Evolutionary conservation across 192 early-diverging fungal species (phyloP).

Genomic region (Pilaira anomala): DNA sequence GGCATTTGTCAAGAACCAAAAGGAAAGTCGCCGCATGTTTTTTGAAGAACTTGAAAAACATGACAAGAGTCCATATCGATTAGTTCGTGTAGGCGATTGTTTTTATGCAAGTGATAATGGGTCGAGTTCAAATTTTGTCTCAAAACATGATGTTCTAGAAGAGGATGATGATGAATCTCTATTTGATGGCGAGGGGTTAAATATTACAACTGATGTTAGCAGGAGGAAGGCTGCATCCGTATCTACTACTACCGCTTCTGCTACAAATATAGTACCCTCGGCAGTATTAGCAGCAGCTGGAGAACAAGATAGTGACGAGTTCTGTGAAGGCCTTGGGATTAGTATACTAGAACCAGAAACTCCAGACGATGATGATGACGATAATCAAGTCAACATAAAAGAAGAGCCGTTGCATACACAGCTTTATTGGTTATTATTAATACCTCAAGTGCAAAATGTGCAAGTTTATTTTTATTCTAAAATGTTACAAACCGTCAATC

Average conservation of each 20-base stretch:
- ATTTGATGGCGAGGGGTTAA: constrained; percentile 4
- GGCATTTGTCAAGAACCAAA: constrained; percentile 47
- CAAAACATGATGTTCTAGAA: background rate
- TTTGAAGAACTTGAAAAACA: constrained; percentile 48
- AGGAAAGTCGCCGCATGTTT: constrained; percentile 45
- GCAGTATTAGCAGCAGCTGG: background rate
- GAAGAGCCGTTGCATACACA: constrained; percentile 24
- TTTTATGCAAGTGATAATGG: constrained; percentile 48
- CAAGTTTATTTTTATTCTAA: constrained; percentile 73
- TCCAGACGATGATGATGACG: constrained; percentile 18
- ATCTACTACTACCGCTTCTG: background rate
- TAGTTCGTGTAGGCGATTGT: constrained; percentile 48
- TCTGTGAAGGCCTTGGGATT: constrained; percentile 53
- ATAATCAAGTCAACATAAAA: background rate
- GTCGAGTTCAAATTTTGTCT: background rate
- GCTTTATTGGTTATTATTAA: constrained; percentile 65
- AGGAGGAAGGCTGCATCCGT: background rate
- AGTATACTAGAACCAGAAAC: constrained; percentile 32
- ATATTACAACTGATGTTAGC: constrained; percentile 6
- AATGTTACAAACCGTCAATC: constrained; percentile 45
- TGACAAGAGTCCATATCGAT: constrained; percentile 44
- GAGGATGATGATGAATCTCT: constrained; percentile 4
- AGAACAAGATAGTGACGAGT: constrained; percentile 33
- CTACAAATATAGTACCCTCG: no score
- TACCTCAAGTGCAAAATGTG: constrained; percentile 47